Percentiles rank a stretch among this genome's conserved stretches.
Evolutionary conservation across 2,329 filamentous ascomycete genomes (phyloP).

Genomic region (Biscogniauxia sp.): DNA sequence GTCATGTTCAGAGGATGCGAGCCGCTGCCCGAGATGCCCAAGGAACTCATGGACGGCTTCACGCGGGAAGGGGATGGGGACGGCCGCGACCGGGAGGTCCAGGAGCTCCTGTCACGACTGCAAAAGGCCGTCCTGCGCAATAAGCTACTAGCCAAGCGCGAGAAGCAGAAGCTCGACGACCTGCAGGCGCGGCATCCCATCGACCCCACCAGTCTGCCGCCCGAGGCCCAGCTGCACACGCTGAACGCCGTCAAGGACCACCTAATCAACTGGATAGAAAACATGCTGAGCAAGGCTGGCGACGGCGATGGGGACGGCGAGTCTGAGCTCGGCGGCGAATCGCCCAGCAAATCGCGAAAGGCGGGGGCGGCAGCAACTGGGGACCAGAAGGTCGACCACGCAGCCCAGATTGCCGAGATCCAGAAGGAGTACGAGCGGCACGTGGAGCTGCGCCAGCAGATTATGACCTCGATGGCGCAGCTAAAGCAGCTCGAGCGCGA

Average conservation of each 20-base stretch:
- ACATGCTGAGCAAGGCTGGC: conserved; percentile 55
- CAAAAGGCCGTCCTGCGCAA: conserved; percentile 59
- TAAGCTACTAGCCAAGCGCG: conserved; percentile 54
- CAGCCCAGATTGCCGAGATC: conserved; percentile 45
- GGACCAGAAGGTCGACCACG: conserved; percentile 31
- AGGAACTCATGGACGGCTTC: conserved; percentile 50
- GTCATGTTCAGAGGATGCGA: conserved; percentile 45
- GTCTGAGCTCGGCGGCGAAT: conserved; percentile 21
- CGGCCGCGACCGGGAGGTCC: conserved; percentile 40
- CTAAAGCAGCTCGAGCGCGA: conserved; percentile 12
- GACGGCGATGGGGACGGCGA: conserved; percentile 31
- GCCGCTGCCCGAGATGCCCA: conserved; percentile 50
- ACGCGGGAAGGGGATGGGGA: conserved; percentile 38
- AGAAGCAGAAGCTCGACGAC: conserved; percentile 54
- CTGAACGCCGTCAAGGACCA: conserved; percentile 55
- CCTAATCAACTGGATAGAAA: conserved; percentile 65
- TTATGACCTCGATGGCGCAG: conserved; percentile 42
- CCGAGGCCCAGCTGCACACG: conserved; percentile 47
- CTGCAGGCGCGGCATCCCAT: conserved; percentile 40
- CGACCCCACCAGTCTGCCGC: conserved; percentile 35
- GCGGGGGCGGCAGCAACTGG: conserved; percentile 2
- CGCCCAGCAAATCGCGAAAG: conserved; percentile 15
- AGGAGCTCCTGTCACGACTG: conserved; percentile 48
- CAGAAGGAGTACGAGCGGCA: conserved; percentile 55
- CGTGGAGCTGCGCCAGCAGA: conserved; percentile 44